A percentile compares a stretch with the other conserved stretches of the same genome.
These are phyloP conservation scores for Mycotypha africana DNA, from an alignment of 371 early-diverging fungal species.

Conservation along the genomic window DNA sequence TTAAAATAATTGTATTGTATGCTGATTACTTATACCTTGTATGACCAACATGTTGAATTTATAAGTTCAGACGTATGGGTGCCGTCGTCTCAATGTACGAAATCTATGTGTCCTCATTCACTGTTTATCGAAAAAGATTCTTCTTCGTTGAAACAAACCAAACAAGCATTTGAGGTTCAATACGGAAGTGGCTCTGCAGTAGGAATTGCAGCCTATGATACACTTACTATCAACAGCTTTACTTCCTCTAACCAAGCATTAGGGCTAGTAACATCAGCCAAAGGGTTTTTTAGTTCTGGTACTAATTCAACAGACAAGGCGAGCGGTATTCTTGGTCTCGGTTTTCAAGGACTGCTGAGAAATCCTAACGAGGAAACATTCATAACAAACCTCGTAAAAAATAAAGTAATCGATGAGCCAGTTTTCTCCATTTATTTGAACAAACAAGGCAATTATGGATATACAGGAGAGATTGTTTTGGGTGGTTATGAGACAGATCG, in stretches of 20 bases:
- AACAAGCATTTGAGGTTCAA: slow-evolving; percentile 12
- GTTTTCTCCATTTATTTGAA: slow-evolving; percentile 35
- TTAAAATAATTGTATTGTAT: too few species aligned
- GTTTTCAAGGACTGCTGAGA: slow-evolving; percentile 16
- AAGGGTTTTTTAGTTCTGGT: slow-evolving; percentile 1
- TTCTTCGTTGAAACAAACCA: slow-evolving; percentile 18
- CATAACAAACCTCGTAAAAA: slow-evolving; percentile 18
- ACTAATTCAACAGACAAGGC: not conserved
- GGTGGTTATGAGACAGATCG: slow-evolving; percentile 49
- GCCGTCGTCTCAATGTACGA: slow-evolving; percentile 26
- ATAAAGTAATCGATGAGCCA: slow-evolving; percentile 22
- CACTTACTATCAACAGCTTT: slow-evolving; percentile 12
- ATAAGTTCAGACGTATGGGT: slow-evolving; percentile 35
- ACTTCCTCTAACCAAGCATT: slow-evolving; percentile 19
- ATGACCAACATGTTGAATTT: not conserved
- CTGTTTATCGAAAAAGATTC: slow-evolving; percentile 24
- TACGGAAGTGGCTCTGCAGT: slow-evolving; percentile 38
- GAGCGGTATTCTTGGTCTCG: slow-evolving; percentile 41
- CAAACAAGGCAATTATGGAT: slow-evolving; percentile 8
- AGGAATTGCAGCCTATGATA: slow-evolving; percentile 30
- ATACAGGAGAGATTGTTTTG: slow-evolving; percentile 44
- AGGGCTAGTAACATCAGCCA: slow-evolving; percentile 23
- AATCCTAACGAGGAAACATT: slow-evolving; percentile 16
- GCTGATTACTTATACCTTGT: not conserved
- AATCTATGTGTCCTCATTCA: slow-evolving; percentile 14